Percentiles rank a stretch among this genome's conserved stretches.
Conservation (phyloP, 2,329 filamentous ascomycete species). For the Meredithiella fracta region DNA sequence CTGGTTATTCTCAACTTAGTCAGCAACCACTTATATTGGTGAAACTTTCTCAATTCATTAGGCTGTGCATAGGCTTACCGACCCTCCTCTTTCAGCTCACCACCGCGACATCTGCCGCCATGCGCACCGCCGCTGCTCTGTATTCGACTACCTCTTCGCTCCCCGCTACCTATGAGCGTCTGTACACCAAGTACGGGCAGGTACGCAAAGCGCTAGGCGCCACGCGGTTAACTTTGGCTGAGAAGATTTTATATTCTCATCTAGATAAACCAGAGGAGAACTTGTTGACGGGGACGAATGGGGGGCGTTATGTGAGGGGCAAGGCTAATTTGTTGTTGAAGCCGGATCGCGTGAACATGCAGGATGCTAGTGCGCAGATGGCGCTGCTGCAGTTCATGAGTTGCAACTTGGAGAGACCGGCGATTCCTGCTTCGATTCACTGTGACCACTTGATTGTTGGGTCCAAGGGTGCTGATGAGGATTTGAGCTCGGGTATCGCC, state of each 20-base stretch:
- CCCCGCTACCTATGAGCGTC: slow-evolving; percentile 64
- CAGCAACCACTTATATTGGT: neutral
- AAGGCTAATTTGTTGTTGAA: slow-evolving; percentile 90
- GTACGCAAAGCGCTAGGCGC: slow-evolving; percentile 57
- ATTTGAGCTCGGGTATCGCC: slow-evolving; percentile 69
- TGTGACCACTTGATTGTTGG: slow-evolving; percentile 99
- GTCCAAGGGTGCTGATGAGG: slow-evolving; percentile 71
- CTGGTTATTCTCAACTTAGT: neutral
- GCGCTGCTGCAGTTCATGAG: slow-evolving; percentile 97
- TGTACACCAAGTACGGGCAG: slow-evolving; percentile 58
- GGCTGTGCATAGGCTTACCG: neutral
- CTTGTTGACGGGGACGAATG: slow-evolving; percentile 63
- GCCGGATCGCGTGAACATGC: slow-evolving; percentile 95
- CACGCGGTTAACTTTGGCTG: slow-evolving; percentile 64
- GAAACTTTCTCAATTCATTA: neutral
- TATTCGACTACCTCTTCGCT: slow-evolving; percentile 29
- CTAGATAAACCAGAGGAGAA: slow-evolving; percentile 80
- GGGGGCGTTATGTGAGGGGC: slow-evolving; percentile 70
- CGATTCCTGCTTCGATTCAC: slow-evolving; percentile 92
- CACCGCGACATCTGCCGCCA: slow-evolving; percentile 20
- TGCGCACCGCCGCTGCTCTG: slow-evolving; percentile 20
- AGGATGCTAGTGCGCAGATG: slow-evolving; percentile 98
- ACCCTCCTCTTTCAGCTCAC: slow-evolving; percentile 13
- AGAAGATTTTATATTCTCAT: slow-evolving; percentile 97
- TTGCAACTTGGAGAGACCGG: slow-evolving; percentile 73